Base-by-base conservation (phyloP, 495 filamentous ascomycete species). In the Tuber melanosporum region DNA sequence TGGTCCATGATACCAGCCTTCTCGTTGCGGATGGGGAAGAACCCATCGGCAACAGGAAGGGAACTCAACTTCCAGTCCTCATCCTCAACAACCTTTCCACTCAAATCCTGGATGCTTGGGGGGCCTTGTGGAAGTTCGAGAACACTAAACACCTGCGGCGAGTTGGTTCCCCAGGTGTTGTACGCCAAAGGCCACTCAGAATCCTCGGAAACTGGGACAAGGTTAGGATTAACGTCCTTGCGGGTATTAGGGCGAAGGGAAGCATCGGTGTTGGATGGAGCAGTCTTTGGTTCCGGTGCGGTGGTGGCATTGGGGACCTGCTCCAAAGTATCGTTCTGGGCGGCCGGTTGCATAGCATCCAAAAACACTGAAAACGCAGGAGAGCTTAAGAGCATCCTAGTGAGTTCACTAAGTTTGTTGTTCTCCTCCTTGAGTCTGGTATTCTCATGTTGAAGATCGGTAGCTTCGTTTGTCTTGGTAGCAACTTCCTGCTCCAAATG, bases 281-380 rank as follows among this genome's bases (percentile, higher is more conserved):
- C 14, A 22, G 78, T 69, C 45, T 73, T 81, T 83, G 82, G 70
- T 77, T 80, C 74, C n/a, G 78, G 76, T 10, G 45, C 71, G 39
- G 74, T 57, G 57, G 78, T 22, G 57, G 69, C 73, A 52, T 71
- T 78, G 62, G 74, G 75, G 12, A 76, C 78, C 66, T 78, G 78
- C 74, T 43, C 87, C 78, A 83, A 86, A 85, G 76, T 86, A 86
- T 43, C 83, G 80, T 66, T 36, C 70, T 87, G 87, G 41, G 81
- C 79, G 71, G 84, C 82, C 36, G 80, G 84, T 76, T 85, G 87
- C 77, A 86, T 85, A 43, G 93, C 89, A 74, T 93, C 89, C 72
- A 99, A 86, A 85, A 95, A 95, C 76, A 87, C 87, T 17, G 90
- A 91, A 86, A 98, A 97, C 3, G 93, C 89, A n/a, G 92, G 89